Base-by-base conservation (phyloP, 2,329 filamentous ascomycete genomes). In the Xylariaceae sp. region DNA sequence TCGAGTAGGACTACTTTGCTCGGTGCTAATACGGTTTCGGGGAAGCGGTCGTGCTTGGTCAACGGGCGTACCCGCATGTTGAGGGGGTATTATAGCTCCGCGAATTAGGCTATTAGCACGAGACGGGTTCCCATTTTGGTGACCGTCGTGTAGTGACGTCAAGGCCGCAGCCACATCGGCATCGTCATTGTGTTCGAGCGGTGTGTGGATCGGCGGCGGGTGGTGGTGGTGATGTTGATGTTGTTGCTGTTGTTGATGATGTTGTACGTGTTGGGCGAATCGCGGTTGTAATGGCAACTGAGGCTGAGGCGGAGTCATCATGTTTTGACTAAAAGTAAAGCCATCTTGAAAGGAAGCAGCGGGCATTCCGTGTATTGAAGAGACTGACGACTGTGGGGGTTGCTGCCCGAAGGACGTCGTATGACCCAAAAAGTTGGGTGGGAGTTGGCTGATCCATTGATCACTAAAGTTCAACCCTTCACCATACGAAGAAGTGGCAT, bases 361-460 rank as follows among this genome's bases (percentile, higher is more conserved):
- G 14, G 66, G 52, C 26, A 74, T 56, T 16, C 63, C 64, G 14
- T 69, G 61, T 16, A 70, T 60, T 2, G 69, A 59, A 10, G 68
- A 61, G 18, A 59, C 52, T 16, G 71, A 65, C 6, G 70, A 61
- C 40, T 69, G 66, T 23, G 66, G 63, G 14, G 76, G 73, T 37
- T 83, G 81, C 48, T 83, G 80, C 18, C 85, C 85, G 60, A 83
- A 82, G 2, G 85, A 88, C 19, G 86, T 88, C 1, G 82, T 77
- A 12, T 86, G 84, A 48, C 86, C 86, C 74, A 89, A 82, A 61
- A 89, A 85, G 47, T 80, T 80, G 1, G 86, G 86, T 4, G 86
- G 87, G 19, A 88, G 74, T 56, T 85, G 82, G 45, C 78, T 58
- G 50, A 65, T 71, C 83, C 82, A 86, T 52, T 76, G 74, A 41